A percentile compares a stretch with the other conserved stretches of the same genome.
Evolutionary conservation across 345 rosid species (phyloP).

Genomic region (Acer negundo): DNA sequence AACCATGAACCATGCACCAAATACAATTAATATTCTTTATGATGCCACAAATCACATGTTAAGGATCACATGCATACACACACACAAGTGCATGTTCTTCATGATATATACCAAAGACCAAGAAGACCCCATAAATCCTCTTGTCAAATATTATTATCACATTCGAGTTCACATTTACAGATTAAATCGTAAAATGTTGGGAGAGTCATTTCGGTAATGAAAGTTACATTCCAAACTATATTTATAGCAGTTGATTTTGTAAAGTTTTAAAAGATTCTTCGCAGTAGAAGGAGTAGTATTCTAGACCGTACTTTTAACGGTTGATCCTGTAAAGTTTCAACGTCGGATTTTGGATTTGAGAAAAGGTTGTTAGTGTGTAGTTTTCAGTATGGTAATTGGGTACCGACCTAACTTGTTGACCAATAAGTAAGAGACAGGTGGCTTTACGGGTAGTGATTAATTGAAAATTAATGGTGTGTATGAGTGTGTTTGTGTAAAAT

Average conservation of each 20-base stretch:
- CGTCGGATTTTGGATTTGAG: no score
- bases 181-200: no score
- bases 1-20: neutral
- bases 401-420: neutral
- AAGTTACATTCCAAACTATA: no score
- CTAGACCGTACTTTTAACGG: no score
- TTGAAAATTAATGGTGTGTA: no score
- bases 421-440: neutral
- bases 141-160: neutral
- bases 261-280: no score
- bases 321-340: no score
- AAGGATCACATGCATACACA: neutral
- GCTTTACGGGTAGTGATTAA: neutral
- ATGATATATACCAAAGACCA: neutral
- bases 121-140: neutral
- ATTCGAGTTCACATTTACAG: no score
- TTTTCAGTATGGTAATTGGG: neutral
- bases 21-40: neutral
- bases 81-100: neutral
- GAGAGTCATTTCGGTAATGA: accelerated
- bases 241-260: no score
- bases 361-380: neutral
- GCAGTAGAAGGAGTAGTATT: no score
- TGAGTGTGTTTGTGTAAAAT: neutral
- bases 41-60: neutral